Evolutionary conservation across 495 filamentous ascomycete species (phyloP).

Genomic region (Annulohypoxylon nitens): DNA sequence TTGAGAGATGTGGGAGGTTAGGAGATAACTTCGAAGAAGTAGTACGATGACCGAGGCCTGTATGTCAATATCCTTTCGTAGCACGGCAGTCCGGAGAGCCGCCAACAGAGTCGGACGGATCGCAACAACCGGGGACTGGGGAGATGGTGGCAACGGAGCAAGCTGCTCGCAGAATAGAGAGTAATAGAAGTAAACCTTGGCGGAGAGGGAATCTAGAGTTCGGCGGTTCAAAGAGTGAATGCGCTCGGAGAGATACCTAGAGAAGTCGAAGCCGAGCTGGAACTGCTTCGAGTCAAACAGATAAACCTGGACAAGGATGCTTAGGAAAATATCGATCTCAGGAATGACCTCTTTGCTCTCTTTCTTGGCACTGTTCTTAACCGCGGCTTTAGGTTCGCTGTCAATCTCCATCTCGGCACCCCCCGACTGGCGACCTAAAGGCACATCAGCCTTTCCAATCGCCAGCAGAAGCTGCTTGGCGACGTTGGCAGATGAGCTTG

Average conservation of each 20-base stretch:
- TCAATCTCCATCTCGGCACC: slow-evolving; percentile 84
- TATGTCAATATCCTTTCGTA: slow-evolving; percentile 95
- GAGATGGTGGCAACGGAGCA: slow-evolving; percentile 85
- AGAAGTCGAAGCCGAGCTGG: slow-evolving; percentile 85
- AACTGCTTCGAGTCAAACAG: slow-evolving; percentile 86
- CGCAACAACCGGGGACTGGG: slow-evolving; percentile 81
- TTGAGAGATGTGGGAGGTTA: slow-evolving; percentile 95
- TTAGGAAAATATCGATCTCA: slow-evolving; percentile 92
- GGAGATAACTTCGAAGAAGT: slow-evolving; percentile 94
- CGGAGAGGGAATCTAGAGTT: slow-evolving; percentile 91
- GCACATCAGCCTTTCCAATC: slow-evolving; percentile 72
- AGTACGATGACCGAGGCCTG: slow-evolving; percentile 95
- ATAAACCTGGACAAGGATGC: slow-evolving; percentile 89
- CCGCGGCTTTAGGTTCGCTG: slow-evolving; percentile 64
- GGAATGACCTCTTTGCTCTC: slow-evolving; percentile 81
- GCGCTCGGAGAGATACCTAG: slow-evolving; percentile 80
- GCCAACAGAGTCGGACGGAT: slow-evolving; percentile 89
- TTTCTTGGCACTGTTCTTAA: slow-evolving; percentile 67
- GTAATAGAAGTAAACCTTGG: slow-evolving; percentile 98
- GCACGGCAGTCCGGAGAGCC: slow-evolving; percentile 90
- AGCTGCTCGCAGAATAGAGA: slow-evolving; percentile 93
- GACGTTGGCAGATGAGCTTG: slow-evolving; percentile 67
- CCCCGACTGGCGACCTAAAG: slow-evolving; percentile 65
- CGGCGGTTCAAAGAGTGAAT: slow-evolving; percentile 92
- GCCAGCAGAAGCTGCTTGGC: slow-evolving; percentile 78